Percentiles rank a stretch among this genome's conserved stretches.
Evolutionary conservation across 768 basidiomycete species (phyloP).

Genomic region (Kwoniella dejecticola): DNA sequence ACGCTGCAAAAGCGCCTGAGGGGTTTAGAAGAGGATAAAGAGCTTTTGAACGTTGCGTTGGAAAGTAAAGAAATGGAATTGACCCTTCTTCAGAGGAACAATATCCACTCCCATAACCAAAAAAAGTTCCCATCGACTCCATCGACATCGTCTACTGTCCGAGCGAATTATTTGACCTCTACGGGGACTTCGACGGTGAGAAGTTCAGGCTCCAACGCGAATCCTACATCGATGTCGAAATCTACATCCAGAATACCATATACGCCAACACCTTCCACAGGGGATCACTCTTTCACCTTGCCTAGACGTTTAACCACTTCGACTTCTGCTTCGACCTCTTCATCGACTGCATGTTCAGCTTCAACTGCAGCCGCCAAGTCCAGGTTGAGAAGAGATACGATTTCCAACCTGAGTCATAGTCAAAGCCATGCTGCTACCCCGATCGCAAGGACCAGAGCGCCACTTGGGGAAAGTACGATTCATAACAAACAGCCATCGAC

Average conservation of each 20-base stretch:
- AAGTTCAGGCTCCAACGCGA: too few species aligned
- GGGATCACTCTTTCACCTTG: slow-evolving; percentile 19
- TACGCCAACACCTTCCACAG: slow-evolving; percentile 6
- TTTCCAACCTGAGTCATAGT: neutral
- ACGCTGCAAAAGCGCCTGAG: slow-evolving; percentile 16
- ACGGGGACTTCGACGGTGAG: too few species aligned
- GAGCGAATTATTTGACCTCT: neutral
- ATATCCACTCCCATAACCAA: neutral
- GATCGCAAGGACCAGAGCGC: neutral
- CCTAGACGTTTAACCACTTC: slow-evolving; percentile 17
- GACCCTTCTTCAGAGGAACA: slow-evolving; percentile 7
- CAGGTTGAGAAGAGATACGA: neutral
- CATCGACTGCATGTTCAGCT: neutral
- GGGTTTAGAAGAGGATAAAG: slow-evolving; percentile 25
- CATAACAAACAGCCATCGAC: slow-evolving; percentile 13
- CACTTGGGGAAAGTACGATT: slow-evolving; percentile 21
- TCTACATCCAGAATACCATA: slow-evolving; percentile 20
- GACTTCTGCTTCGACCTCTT: slow-evolving; percentile 4
- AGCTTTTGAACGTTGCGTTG: slow-evolving; percentile 26
- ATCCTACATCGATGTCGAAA: neutral
- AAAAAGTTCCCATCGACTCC: neutral
- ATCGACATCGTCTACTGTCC: neutral
- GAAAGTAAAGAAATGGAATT: slow-evolving; percentile 25
- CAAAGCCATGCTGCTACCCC: neutral
- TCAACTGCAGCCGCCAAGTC: neutral